Evolutionary conservation across 2,329 filamentous ascomycete species (phyloP).

Genomic region (Apiospora malaysiana): DNA sequence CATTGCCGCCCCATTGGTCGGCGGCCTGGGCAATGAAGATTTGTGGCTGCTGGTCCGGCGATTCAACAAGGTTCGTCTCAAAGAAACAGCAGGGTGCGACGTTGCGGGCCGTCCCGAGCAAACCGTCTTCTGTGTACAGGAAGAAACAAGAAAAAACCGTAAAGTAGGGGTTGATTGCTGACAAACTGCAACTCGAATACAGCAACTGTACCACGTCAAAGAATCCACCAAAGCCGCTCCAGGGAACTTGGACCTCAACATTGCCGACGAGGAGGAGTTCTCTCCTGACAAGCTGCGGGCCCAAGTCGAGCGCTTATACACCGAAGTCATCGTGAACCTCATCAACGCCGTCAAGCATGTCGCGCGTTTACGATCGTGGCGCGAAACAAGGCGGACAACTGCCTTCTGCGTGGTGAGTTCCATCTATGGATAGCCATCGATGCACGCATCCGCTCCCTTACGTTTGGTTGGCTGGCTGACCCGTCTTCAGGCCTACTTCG

Average conservation of each 20-base stretch:
- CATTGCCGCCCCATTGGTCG: conserved; percentile 66
- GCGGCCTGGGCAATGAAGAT: conserved; percentile 74
- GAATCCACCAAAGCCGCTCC: conserved; percentile 64
- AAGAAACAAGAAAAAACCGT: not conserved
- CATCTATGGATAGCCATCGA: not conserved
- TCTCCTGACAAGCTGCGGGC: conserved; percentile 82
- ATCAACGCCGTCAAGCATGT: conserved; percentile 75
- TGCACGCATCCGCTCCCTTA: not conserved
- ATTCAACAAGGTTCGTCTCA: conserved; percentile 69
- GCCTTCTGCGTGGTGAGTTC: conserved; percentile 63
- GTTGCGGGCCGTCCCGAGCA: conserved; percentile 2
- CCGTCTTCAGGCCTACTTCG: conserved; percentile 48
- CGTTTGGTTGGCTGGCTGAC: not conserved
- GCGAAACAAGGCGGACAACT: conserved; percentile 71
- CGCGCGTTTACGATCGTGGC: conserved; percentile 78
- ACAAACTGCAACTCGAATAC: not conserved
- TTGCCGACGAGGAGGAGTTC: conserved; percentile 83
- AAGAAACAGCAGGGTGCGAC: not conserved
- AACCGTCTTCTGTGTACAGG: not conserved
- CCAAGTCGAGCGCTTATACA: conserved; percentile 81
- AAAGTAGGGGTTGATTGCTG: not conserved
- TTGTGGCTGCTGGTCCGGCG: conserved; percentile 74
- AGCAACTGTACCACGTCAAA: conserved; percentile 71
- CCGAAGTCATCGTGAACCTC: conserved; percentile 67
- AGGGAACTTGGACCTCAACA: conserved; percentile 78